Evolutionary conservation across 73 alveolate genomes (phyloP), one percentile per base, ranked within the genome.

Genomic region (Uronychia setigera): DNA sequence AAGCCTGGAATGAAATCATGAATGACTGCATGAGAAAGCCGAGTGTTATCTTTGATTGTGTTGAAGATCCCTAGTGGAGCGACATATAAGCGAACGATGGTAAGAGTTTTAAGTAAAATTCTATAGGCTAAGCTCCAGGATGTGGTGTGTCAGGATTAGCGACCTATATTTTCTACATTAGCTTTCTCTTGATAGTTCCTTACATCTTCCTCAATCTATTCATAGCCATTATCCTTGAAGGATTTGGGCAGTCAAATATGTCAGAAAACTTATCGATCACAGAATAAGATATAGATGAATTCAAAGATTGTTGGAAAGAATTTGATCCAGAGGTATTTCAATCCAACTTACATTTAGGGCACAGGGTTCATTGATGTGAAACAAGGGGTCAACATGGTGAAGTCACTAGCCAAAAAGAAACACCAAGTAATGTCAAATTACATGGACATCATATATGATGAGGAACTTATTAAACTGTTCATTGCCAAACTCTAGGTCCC

Each of bases 161-260:
- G 1, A 87, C 89, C 1, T 29, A 31, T 32, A 0, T 88, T n/a
- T 91, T 34, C 80, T 82, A 67, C 88, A 80, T 60, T 32, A 58
- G 85, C 57, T 91, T 77, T 46, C 32, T 32, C 60, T 74, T 92
- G 84, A 26, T 92, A 35, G 90, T 92, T 33, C 77, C 89, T 80
- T 59, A 86, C 60, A 92, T 92, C 87, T 84, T 92, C 77, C 87
- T 92, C 79, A 92, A 92, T 46, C 84, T 92, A 29, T 91, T 92
- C 76, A 84, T 92, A 26, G 96, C 96, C 14, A 88, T 92, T 74
- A 88, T 92, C 28, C 33, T 92, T 80, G 86, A 92, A 86, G 87
- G 84, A 32, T 85, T 32, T 46, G 86, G 79, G 33, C 77, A 78
- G 33, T 35, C 86, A 1, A 29, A 77, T 26, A 1, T 5, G 30